A percentile compares a stretch with the other conserved stretches of the same genome.
Evolutionary conservation across 2,329 filamentous ascomycete genomes (phyloP).

Genomic region (Myotisia sp.): DNA sequence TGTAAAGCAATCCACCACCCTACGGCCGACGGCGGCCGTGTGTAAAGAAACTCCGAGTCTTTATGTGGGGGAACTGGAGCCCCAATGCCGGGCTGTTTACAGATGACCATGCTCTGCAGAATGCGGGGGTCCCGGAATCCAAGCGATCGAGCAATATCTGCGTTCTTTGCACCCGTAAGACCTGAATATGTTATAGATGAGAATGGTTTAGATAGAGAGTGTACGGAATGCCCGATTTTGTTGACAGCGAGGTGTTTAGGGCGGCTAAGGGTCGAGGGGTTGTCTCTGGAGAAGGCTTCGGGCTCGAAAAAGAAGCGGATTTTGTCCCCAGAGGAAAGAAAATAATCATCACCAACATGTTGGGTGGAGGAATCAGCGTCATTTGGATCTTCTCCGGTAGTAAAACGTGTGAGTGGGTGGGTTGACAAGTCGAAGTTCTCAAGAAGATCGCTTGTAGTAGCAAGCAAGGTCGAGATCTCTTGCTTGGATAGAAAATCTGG

Average conservation of each 20-base stretch:
- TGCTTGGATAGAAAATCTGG: conserved; percentile 55
- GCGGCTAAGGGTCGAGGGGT: conserved; percentile 53
- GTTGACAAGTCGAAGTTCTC: conserved; percentile 60
- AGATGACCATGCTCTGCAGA: conserved; percentile 94
- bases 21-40: conserved; percentile 71
- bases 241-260: conserved; percentile 80
- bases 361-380: conserved; percentile 15
- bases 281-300: conserved; percentile 52
- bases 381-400: conserved; percentile 50
- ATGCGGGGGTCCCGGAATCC: conserved; percentile 63
- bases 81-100: conserved; percentile 94
- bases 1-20: conserved; percentile 97
- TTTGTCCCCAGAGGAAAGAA: conserved; percentile 78
- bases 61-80: conserved; percentile 83
- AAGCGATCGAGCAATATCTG: conserved; percentile 52
- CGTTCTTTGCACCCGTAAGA: conserved; percentile 32
- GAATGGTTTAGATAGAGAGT: conserved; percentile 55
- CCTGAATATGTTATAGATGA: conserved; percentile 39
- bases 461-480: conserved; percentile 54
- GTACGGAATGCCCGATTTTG: conserved; percentile 69
- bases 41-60: conserved; percentile 86
- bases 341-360: conserved; percentile 91
- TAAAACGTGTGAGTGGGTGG: conserved; percentile 89
- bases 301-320: conserved; percentile 96
- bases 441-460: conserved; percentile 62